Base-by-base conservation (phyloP, 768 basidiomycete species). In the Mycena vitilis region DNA sequence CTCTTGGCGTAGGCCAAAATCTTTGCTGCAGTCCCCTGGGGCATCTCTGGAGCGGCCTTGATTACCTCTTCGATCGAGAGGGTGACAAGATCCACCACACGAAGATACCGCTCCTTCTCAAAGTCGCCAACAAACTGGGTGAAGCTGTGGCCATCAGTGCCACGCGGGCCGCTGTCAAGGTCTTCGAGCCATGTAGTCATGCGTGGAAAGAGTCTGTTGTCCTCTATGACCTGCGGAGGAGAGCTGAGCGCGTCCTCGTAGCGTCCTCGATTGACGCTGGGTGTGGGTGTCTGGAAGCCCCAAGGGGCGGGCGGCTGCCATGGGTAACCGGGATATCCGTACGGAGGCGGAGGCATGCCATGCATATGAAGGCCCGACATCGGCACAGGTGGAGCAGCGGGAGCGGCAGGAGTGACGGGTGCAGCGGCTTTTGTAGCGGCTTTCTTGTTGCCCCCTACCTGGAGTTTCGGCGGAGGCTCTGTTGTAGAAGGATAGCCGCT, bases 41-140 rank as follows among this genome's bases (percentile, higher is more conserved):
- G 25, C 20, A 63, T 56, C 4, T 56, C 53, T 0, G 54, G 63
- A 4, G 56, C 37, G 7, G 56, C 54, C 2, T 9, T 2, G 23
- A 1, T 63, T 54, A 64, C 20, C n/a, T 64, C 55, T 2, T 4
- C 13, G 18, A 42, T 15, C 11, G 25, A 0, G 1, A 64, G 8
- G 0, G 6, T 23, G 12, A 30, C 55, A 5, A 57, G 15, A 42
- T 64, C 63, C 1, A 57, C 55, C 2, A 64, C 22, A 30, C 55
- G 63, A 3, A 64, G n/a, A 18, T 64, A 64, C 37, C 42, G 48
- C 55, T 64, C 37, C 22, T n/a, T 54, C 22, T 56, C 37, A n/a
- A 64, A 64, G 4, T 57, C 63, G 1, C 22, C 18, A 1, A 23
- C 36, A 25, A 22, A 64, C 20, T 64, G 55, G 16, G 18, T 6